Evolutionary conservation across 179 eudicot genomes (phyloP).

Genomic region (Beta macrorhiza): DNA sequence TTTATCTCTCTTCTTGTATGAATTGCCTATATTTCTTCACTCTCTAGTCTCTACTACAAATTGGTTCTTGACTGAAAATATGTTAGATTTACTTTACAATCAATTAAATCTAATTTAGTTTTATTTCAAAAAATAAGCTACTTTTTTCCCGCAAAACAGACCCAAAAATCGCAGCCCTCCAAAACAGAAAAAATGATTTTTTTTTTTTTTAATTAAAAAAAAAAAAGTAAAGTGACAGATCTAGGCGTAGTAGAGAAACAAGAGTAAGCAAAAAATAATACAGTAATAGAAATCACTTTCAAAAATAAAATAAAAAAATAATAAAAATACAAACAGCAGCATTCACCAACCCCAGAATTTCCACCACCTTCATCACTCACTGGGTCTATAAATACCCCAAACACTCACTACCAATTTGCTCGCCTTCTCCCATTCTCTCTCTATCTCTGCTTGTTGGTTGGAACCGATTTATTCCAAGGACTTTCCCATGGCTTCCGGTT

Average conservation of each 20-base stretch:
- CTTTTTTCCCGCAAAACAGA: no score
- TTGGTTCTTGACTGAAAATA: no score
- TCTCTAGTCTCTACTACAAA: no score
- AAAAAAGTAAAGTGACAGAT: neutral
- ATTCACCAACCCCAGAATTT: slow-evolving; percentile 17
- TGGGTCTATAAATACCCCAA: slow-evolving; percentile 25
- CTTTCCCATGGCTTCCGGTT: slow-evolving; percentile 4
- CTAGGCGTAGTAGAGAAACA: neutral
- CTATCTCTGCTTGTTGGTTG: slow-evolving; percentile 8
- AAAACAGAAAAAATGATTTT: no score
- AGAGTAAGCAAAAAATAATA: neutral
- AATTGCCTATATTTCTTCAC: no score
- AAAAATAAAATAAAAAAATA: neutral
- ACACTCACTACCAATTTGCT: slow-evolving; percentile 2
- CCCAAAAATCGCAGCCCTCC: no score
- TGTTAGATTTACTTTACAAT: no score
- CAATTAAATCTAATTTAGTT: no score
- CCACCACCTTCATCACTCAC: neutral
- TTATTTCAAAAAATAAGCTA: no score
- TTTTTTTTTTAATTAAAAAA: neutral
- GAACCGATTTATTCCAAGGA: neutral
- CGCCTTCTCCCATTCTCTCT: slow-evolving; percentile 11
- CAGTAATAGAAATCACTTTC: neutral
- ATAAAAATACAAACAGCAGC: no score
- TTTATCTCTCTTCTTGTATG: no score